Conservation (phyloP, 2,329 filamentous ascomycete species). For the Ploettnerulaceae sp. region DNA sequence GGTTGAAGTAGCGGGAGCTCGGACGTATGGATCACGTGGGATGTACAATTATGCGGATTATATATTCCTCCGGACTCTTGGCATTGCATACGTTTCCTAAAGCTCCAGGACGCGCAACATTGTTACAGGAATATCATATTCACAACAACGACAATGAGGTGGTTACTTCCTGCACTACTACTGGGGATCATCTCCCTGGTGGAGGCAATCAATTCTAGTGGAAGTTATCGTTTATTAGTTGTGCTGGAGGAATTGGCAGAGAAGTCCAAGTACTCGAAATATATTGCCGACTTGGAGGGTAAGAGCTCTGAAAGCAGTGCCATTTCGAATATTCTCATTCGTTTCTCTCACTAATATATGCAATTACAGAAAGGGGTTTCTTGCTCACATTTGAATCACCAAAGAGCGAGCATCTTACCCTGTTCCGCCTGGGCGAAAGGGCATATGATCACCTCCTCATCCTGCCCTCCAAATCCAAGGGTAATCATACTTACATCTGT, state of each 20-base stretch:
- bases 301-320: constrained; percentile 29
- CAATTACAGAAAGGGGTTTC: constrained; percentile 68
- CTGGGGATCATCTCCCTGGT: constrained; percentile 62
- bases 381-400: constrained; percentile 76
- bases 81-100: constrained; percentile 36
- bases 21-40: constrained; percentile 22
- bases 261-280: constrained; percentile 76
- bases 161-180: constrained; percentile 64
- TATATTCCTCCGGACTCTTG: constrained; percentile 22
- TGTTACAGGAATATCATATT: constrained; percentile 17
- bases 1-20: constrained; percentile 17
- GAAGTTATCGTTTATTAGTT: constrained; percentile 70
- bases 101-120: constrained; percentile 28
- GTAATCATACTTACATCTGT: constrained; percentile 40
- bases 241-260: constrained; percentile 79
- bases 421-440: constrained; percentile 84
- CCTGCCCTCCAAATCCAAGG: constrained; percentile 86
- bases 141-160: constrained; percentile 56
- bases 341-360: constrained; percentile 17
- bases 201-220: constrained; percentile 73
- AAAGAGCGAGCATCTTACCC: constrained; percentile 68
- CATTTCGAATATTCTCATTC: constrained; percentile 1
- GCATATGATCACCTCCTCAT: constrained; percentile 88
- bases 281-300: constrained; percentile 70
- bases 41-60: constrained; percentile 12